A percentile compares a stretch with the other conserved stretches of the same genome.
These are phyloP conservation scores for Erodium moschatum DNA, from an alignment of 441 rosid genomes.

Conservation along the genomic window DNA sequence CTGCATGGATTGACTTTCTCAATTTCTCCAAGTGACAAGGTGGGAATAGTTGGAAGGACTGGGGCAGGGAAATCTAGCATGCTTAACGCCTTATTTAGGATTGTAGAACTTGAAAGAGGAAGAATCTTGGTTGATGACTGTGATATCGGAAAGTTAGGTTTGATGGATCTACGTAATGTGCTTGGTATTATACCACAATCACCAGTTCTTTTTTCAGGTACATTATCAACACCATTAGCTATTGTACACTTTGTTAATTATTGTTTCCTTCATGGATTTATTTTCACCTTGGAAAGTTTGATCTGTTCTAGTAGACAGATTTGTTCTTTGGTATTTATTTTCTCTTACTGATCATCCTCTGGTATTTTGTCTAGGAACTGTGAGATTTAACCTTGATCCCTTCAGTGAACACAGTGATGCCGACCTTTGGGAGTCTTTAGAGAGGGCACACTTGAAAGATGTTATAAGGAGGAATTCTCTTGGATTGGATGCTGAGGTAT, in stretches of 20 bases:
- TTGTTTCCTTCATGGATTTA: neutral
- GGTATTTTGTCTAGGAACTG: constrained; percentile 46
- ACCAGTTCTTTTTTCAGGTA: constrained; percentile 95
- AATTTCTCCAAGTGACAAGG: constrained; percentile 67
- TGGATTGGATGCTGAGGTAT: constrained; percentile 83
- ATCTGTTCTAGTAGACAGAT: neutral
- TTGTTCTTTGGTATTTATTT: neutral
- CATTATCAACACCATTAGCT: neutral
- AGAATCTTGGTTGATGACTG: constrained; percentile 66
- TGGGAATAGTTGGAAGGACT: constrained; percentile 90
- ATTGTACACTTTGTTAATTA: neutral
- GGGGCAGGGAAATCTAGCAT: constrained; percentile 97
- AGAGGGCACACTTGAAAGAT: constrained; percentile 86
- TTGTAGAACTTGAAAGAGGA: constrained; percentile 81
- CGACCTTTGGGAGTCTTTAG: constrained; percentile 87
- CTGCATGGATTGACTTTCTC: constrained; percentile 66
- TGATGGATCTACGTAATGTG: constrained; percentile 75
- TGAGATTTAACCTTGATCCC: constrained; percentile 91
- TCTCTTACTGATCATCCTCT: constrained; percentile 9
- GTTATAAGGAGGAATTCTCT: constrained; percentile 60
- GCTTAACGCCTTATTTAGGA: constrained; percentile 83
- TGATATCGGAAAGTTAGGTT: constrained; percentile 64
- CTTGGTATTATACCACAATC: constrained; percentile 90
- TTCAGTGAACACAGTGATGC: constrained; percentile 83
- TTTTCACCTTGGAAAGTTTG: neutral